Conservation (phyloP, 2,329 filamentous ascomycete species). For the Aspergillus felis region DNA sequence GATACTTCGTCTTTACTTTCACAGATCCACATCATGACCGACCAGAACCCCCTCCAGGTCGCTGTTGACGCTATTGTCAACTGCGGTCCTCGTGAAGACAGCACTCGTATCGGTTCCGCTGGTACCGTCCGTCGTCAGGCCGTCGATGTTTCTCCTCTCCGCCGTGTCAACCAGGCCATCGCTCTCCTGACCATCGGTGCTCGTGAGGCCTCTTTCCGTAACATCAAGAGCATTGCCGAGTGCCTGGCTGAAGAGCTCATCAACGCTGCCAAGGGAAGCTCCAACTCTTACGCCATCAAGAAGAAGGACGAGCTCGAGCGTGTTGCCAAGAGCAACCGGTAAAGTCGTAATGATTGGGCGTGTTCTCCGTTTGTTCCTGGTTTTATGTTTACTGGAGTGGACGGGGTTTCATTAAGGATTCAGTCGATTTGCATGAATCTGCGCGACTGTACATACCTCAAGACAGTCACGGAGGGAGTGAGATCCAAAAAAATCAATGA, state of each 20-base stretch:
- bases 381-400: slow-evolving; percentile 40
- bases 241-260: slow-evolving; percentile 99
- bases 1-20: slow-evolving; percentile 14
- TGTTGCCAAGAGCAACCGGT: slow-evolving; percentile 99
- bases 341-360: slow-evolving; percentile 53
- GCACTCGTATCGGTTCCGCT: slow-evolving; percentile 97
- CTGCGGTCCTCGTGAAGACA: slow-evolving; percentile 99
- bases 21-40: slow-evolving; percentile 99
- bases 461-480: slow-evolving; percentile 36
- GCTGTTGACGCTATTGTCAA: slow-evolving; percentile 99
- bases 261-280: slow-evolving; percentile 99
- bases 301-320: slow-evolving; percentile 99
- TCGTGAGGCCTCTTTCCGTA: slow-evolving; percentile 98
- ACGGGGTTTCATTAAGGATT: slow-evolving; percentile 40
- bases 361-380: slow-evolving; percentile 38
- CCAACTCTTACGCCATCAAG: slow-evolving; percentile 99
- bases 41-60: slow-evolving; percentile 99
- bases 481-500: slow-evolving; percentile 36
- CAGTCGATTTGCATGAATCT: slow-evolving; percentile 41
- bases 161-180: slow-evolving; percentile 99
- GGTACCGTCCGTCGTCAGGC: slow-evolving; percentile 99
- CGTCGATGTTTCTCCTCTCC: slow-evolving; percentile 99
- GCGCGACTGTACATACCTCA: slow-evolving; percentile 38
- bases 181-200: slow-evolving; percentile 98
- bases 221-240: slow-evolving; percentile 99